Base-by-base conservation (phyloP, 176 grass and related monocot species). In the Oryza brachyantha region DNA sequence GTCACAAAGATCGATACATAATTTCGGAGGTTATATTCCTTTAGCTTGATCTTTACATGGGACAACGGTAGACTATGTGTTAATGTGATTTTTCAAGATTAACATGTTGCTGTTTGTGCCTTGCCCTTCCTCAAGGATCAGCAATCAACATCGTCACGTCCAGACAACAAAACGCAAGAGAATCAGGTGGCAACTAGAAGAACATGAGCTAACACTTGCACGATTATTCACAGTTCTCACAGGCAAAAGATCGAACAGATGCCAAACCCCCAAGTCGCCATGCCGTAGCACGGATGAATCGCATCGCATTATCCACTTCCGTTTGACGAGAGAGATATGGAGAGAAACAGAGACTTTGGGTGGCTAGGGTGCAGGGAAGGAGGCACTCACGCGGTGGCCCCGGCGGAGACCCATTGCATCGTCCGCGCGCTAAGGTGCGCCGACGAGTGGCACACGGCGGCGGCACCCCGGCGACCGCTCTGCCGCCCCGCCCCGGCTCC, bases 371-470 rank as follows among this genome's bases (percentile, higher is more conserved):
- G n/a, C n/a, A n/a, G n/a, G n/a, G n/a, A n/a, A 9, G 26, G 39
- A 28, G 69, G 46, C 8, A 86, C 94, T 92, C 78, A 99, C 96
- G 86, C 90, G 41, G 74, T 46, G 19, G 96, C 91, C 55, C 85
- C 83, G 27, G 88, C 88, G 25, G 90, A 94, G 72, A 87, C 72
- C 96, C 96, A 98, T 29, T 93, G 88, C 73, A 94, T 85, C n/a
- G 92, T 89, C 16, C 6, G 61, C 16, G 81, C 81, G 68, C 58
- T 85, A 8, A 98, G 40, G 41, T 89, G 32, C 48, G 78, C 80
- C 50, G 87, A 77, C 22, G 90, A 72, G 45, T 38, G 80, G 71
- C 92, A 91, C 13, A 93, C 87, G 32, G 57, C 42, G 57, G 50
- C 83, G 26, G 41, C 12, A 1, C 31, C 31, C 31, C 81, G 26